Evolutionary conservation across 169 alveolate genomes (phyloP), one percentile per base, ranked within the genome.

Genomic region (Eimeria tenella): DNA sequence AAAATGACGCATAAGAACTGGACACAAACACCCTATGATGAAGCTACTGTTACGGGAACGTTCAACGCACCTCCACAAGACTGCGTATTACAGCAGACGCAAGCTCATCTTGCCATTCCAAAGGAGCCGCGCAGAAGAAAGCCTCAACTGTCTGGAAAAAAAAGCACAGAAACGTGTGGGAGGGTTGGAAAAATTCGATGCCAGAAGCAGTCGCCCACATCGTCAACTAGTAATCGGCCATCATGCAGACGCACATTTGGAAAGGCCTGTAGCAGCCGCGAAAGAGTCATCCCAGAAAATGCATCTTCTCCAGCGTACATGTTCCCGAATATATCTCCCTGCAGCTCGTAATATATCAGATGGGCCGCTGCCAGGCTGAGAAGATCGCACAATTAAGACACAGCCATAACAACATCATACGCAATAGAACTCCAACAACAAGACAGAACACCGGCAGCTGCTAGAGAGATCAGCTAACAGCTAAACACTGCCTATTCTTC

Each of bases 31-130:
- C 70, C 31, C 49, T 31, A 77, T 19, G 42, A 31, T 31, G 42
- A 31, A 31, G 10, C 62, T 25, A 6, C 62, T 5, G 55, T 11
- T 52, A 23, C 49, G 17, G 49, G 53, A 55, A n/a, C 62, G 17
- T 13, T 8, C 53, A 19, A 23, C 73, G 7, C 74, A 87, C 93
- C 93, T 87, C 86, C 19, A 55, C 81, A 5, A 87, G 86, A 31
- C 93, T 70, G 53, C 84, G 93, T 75, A 71, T n/a, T 17, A 87
- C 81, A 56, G 93, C 84, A 2, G 93, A 74, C n/a, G 93, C 93
- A 4, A 75, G 86, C 6, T 87, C 93, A 62, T 87, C 93, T 55
- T 83, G 91, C 91, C 55, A 62, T 56, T 83, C 91, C 79, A 23
- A 17, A 7, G 74, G 79, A 19, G 91, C 91, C 0, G 94, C 42